Evolutionary conservation across 768 basidiomycete species (phyloP), one percentile per base, ranked within the genome.

Genomic region (Mycena indigotica): DNA sequence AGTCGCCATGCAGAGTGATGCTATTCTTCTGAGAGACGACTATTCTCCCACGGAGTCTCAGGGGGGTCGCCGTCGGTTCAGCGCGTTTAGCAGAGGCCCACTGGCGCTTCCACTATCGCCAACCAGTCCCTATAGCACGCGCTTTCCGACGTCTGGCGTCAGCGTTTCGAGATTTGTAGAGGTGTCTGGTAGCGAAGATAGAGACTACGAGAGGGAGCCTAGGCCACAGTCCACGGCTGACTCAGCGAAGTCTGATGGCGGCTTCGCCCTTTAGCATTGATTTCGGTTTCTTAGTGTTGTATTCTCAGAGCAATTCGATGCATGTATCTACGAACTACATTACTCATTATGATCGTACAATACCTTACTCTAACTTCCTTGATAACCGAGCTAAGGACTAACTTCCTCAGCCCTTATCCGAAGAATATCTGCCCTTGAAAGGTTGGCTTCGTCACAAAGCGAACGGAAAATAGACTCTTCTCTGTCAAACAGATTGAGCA

Each of bases 391-490:
- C 32, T 17, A 19, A 21, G 15, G 41, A 44, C 41, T 13, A n/a
- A 44, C 41, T 8, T 44, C 58, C 2, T 62, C 65, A 16, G 70
- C 63, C 23, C 77, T 69, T 32, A 87, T 83, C 50, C 78, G 77
- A 24, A 84, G 55, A 52, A 89, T 87, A 68, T 85, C 85, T 26
- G 73, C 70, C 38, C 85, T 72, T 15, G 75, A 72, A 17, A 89
- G 70, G 58, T 78, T 78, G 5, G 86, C 86, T 64, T 88, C 85
- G 52, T 87, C 76, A 65, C 89, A 91, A 24, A 89, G 79, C 3
- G 83, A 81, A 19, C 87, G 77, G 77, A 90, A 90, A 51, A 89
- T 84, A 2, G 87, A 89, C 53, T 78, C 76, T 50, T 79, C 72
- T 56, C 77, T 78, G 66, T 86, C 82, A 63, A 84, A 84, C 3